These are phyloP conservation scores for Coniophora puteana DNA, from an alignment of 1,284 basidiomycete genomes.

Conservation along the genomic window DNA sequence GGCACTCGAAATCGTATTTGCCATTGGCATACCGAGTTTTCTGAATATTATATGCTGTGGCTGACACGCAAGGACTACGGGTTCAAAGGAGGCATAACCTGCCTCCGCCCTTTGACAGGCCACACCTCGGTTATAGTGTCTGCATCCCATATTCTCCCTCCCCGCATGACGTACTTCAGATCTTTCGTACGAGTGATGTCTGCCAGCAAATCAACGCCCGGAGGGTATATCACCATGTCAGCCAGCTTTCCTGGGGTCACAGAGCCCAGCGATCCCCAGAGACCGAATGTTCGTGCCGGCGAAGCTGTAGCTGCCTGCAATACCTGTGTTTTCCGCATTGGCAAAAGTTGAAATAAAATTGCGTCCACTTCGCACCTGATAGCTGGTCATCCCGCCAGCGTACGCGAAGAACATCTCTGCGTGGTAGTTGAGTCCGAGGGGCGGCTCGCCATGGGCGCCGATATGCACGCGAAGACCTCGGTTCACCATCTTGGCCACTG, in stretches of 20 bases:
- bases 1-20: no score
- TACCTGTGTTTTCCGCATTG: slow-evolving; percentile 36
- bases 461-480: slow-evolving; percentile 59
- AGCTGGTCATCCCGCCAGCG: slow-evolving; percentile 51
- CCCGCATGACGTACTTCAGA: slow-evolving; percentile 52
- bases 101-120: slow-evolving; percentile 56
- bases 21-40: no score
- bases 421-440: slow-evolving; percentile 71
- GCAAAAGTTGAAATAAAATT: not conserved
- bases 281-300: slow-evolving; percentile 61
- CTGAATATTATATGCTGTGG: no score
- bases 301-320: slow-evolving; percentile 62
- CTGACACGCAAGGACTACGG: no score
- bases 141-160: slow-evolving; percentile 66
- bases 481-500: slow-evolving; percentile 62
- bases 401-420: slow-evolving; percentile 64
- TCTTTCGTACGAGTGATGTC: slow-evolving; percentile 47
- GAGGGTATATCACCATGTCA: slow-evolving; percentile 61
- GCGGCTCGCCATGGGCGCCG: slow-evolving; percentile 74
- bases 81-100: slow-evolving; percentile 55
- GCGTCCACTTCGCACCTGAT: slow-evolving; percentile 34
- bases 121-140: slow-evolving; percentile 63
- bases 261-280: slow-evolving; percentile 57
- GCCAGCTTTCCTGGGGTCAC: slow-evolving; percentile 62
- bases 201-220: slow-evolving; percentile 51